Base-by-base conservation (phyloP, 2,329 filamentous ascomycete species). In the Fonsecaea nubica region DNA sequence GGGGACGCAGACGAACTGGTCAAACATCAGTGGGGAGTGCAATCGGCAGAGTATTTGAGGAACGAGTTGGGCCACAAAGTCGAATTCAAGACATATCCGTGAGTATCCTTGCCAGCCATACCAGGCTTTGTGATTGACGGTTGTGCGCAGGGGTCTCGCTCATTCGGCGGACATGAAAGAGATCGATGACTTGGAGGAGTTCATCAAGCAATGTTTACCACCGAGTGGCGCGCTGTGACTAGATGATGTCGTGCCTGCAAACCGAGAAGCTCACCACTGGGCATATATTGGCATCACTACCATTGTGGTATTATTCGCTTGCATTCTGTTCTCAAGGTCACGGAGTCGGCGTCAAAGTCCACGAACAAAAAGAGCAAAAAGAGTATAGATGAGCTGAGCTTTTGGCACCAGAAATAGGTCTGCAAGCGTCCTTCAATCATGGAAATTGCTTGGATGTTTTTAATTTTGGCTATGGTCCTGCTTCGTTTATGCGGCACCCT, bases 131-230 rank as follows among this genome's bases (percentile, higher is more conserved):
- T 55, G 18, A 36, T 52, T 63, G 57, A 58, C 55, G 50, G 2
- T 54, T 40, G 59, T 40, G 58, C 33, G 55, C 65, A 92, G 89
- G 65, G 85, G 86, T 10, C 85, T 97, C 76, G 83, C 83, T 13
- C 94, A 98, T 77, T 90, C 89, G 4, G 92, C 92, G 1, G 89
- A 89, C 72, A 83, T 88, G 4, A 82, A 90, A 69, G 94, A 97
- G 80, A 87, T 97, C 62, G 87, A 95, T 69, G 91, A 96, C 72
- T 82, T 97, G 18, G 92, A 95, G 79, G 78, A 79, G 50, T 90
- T 87, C 75, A 78, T 90, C 58, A 80, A 81, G 57, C 79, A 83
- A 72, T 73, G 71, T 63, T 56, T 73, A 48, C 62, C 64, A 18
- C 35, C 60, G 21, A 56, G 30, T 15, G 68, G 64, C 42, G 60